Conservation (phyloP, 768 basidiomycete genomes). For the Lentinula sp. region DNA sequence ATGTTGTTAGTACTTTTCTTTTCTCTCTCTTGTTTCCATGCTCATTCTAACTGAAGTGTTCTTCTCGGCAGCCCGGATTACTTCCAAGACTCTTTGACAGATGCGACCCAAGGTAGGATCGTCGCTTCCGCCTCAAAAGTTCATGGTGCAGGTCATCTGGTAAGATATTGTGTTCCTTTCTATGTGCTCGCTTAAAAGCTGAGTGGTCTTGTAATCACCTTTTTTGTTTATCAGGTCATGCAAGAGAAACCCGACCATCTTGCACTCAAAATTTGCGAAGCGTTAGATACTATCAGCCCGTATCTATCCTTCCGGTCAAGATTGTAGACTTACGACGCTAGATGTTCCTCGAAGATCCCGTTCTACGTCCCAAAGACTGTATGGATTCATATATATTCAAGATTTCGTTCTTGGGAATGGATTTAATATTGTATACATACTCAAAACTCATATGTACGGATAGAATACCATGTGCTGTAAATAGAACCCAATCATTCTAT, state of each 20-base stretch:
- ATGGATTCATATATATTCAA: too few relatives aligned
- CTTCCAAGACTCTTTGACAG: conserved; percentile 36
- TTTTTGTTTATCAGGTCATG: conserved; percentile 24
- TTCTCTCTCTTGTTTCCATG: background rate
- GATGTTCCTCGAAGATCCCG: too few relatives aligned
- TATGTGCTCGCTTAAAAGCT: background rate
- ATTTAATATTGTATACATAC: background rate
- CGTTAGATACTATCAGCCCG: conserved; percentile 23
- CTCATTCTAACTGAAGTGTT: background rate
- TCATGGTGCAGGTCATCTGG: conserved; percentile 43
- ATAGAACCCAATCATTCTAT: too few relatives aligned
- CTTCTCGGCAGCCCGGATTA: conserved; percentile 30
- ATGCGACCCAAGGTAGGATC: conserved; percentile 30
- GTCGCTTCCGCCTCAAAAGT: conserved; percentile 38
- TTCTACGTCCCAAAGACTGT: too few relatives aligned
- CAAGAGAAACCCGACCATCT: conserved; percentile 38
- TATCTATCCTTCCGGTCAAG: background rate
- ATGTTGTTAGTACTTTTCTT: conserved; percentile 29
- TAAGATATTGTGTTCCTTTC: conserved; percentile 8
- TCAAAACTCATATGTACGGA: too few relatives aligned
- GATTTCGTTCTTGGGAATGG: background rate
- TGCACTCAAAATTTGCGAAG: conserved; percentile 26
- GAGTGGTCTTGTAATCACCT: background rate
- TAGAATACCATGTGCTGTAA: too few relatives aligned
- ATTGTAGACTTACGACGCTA: background rate